phyloP scores from a whole-genome alignment of 2,329 filamentous ascomycete genomes.

The Ampelomyces quisqualis region DNA sequence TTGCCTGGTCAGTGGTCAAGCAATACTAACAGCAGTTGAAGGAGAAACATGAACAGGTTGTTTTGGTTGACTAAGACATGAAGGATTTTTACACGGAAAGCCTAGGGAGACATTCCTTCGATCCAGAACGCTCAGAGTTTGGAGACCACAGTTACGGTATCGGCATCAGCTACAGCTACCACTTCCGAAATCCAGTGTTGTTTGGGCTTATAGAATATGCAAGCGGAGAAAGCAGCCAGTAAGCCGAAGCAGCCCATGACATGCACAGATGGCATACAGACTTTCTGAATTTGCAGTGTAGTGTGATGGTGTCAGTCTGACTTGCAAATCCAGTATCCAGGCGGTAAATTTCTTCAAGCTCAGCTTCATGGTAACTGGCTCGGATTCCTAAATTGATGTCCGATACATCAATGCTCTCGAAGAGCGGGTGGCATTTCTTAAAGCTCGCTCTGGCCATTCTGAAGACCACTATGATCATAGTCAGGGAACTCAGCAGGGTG shows the following conservation, averaged over 20 bases:
- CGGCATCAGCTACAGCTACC: slow-evolving; percentile 3
- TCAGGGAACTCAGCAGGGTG: too few relatives aligned
- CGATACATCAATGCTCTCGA: slow-evolving; percentile 32
- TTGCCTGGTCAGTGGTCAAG: too few relatives aligned
- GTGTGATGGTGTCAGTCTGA: slow-evolving; percentile 26
- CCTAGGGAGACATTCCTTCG: too few relatives aligned
- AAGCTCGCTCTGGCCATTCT: slow-evolving; percentile 28
- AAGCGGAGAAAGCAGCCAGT: slow-evolving; percentile 32
- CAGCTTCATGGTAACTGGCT: background rate
- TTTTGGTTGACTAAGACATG: too few relatives aligned
- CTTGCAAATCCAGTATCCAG: slow-evolving; percentile 30
- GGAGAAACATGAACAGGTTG: too few relatives aligned
- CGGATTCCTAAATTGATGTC: background rate
- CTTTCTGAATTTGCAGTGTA: too few relatives aligned
- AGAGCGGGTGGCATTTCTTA: slow-evolving; percentile 30
- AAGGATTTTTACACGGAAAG: too few relatives aligned
- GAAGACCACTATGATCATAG: slow-evolving; percentile 25
- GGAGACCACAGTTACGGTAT: slow-evolving; percentile 4
- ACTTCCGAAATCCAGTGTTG: slow-evolving; percentile 22
- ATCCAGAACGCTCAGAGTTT: slow-evolving; percentile 6
- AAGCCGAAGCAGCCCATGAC: slow-evolving; percentile 4
- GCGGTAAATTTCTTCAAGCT: slow-evolving; percentile 28
- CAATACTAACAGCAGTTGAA: too few relatives aligned
- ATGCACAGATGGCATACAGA: too few relatives aligned
- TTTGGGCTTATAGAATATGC: slow-evolving; percentile 29